Base-by-base conservation (phyloP, 768 basidiomycete species). In the Candolleomyces efflorescens region DNA sequence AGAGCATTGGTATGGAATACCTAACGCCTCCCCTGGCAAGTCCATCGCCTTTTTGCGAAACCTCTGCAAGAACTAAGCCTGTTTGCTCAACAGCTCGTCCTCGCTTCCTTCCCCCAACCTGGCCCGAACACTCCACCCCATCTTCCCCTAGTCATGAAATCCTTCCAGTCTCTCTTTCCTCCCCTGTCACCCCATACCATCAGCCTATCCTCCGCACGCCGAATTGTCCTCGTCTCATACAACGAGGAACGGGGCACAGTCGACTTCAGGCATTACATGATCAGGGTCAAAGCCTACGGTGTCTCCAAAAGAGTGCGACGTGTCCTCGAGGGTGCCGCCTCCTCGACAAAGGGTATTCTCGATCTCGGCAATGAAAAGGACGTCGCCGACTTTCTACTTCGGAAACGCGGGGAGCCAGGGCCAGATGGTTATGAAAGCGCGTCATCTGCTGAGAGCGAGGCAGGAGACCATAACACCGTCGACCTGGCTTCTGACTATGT, bases 131-230 rank as follows among this genome's bases (percentile, higher is more conserved):
- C 88, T 2, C 89, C 92, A 2, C 84, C 87, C 2, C 94, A 98
- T 68, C 80, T 98, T 39, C 82, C 92, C 38, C 87, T 98, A 58
- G 82, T 98, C 67, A 89, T 94, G 82, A 97, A 97, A 72, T 85
- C 94, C 58, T 97, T 99, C 75, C 97, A 98, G 71, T 88, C 92
- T 27, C 77, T 99, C 59, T 99, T 98, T 75, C 97, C 97, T 4
- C 89, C 97, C 0, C 90, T 99, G 48, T 80, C 91, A 11, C 92
- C 92, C 0, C 81, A 90, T 65, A 81, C 84, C 32, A 78, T 94
- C 68, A 82, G 84, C 20, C 84, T 93, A 52, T 89, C 95, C 53
- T 90, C 92, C 32, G 95, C 95, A 3, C 91, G 97, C 32, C 86
- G 97, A 64, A 89, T 99, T 55, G 92, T 98, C 36, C 87, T 99